These are phyloP conservation scores for Aspergillus sclerotiicarbonarius DNA, from an alignment of 495 filamentous ascomycete genomes.

Conservation along the genomic window DNA sequence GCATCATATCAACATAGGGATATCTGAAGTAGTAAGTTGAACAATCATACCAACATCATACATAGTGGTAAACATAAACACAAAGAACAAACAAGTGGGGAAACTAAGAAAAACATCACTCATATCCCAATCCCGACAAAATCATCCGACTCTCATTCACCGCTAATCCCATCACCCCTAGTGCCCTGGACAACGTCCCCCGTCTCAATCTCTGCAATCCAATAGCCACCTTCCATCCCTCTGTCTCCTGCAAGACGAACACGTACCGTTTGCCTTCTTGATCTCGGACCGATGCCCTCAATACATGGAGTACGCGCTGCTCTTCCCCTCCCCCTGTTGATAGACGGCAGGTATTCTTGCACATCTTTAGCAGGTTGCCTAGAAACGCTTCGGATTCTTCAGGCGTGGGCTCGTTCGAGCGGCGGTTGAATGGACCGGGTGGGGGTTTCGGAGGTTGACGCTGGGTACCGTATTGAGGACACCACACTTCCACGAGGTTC, in stretches of 20 bases:
- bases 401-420: constrained; percentile 43
- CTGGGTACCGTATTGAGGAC: constrained; percentile 49
- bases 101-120: too few species aligned
- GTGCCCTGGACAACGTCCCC: constrained; percentile 65
- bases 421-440: constrained; percentile 35
- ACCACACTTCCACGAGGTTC: constrained; percentile 89
- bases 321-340: constrained; percentile 31
- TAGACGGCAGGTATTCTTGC: constrained; percentile 59
- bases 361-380: constrained; percentile 55
- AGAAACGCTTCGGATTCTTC: constrained; percentile 65
- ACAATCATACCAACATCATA: constrained; percentile 1
- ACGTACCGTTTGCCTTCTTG: constrained; percentile 79
- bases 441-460: constrained; percentile 22
- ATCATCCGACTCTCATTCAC: constrained; percentile 17
- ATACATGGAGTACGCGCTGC: constrained; percentile 59
- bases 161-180: constrained; percentile 50
- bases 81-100: background rate
- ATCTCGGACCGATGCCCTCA: constrained; percentile 80
- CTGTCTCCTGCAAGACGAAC: constrained; percentile 76
- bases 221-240: constrained; percentile 90
- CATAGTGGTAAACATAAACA: background rate
- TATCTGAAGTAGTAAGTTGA: background rate
- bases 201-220: constrained; percentile 72
- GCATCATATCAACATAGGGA: background rate
- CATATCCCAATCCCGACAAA: constrained; percentile 21